Percentiles rank a stretch among this genome's conserved stretches.
Evolutionary conservation across 495 filamentous ascomycete genomes (phyloP).

Genomic region (Penicillium soppii): DNA sequence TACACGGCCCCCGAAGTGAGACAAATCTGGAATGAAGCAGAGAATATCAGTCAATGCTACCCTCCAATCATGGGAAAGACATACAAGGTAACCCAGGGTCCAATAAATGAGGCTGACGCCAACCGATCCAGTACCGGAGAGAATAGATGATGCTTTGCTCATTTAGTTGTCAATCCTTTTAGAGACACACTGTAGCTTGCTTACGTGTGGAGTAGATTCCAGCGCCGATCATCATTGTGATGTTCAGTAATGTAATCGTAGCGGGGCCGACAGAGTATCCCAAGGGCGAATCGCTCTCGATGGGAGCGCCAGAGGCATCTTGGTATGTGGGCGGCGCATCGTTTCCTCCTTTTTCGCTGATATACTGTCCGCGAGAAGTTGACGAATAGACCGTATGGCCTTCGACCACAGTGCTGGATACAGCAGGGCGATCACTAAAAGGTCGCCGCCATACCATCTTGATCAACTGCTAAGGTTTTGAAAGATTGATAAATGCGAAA

Average conservation of each 20-base stretch:
- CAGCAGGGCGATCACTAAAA: background rate
- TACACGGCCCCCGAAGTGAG: conserved; percentile 44
- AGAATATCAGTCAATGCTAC: background rate
- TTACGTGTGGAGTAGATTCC: conserved; percentile 52
- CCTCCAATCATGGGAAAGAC: background rate
- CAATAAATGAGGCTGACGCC: conserved; percentile 53
- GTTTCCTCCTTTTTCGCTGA: conserved; percentile 47
- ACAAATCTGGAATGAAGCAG: conserved; percentile 46
- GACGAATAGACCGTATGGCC: background rate
- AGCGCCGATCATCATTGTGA: conserved; percentile 58
- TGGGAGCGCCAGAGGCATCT: conserved; percentile 54
- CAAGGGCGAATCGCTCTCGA: conserved; percentile 50
- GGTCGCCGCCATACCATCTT: background rate
- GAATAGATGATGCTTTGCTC: conserved; percentile 43
- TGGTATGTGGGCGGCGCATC: conserved; percentile 49
- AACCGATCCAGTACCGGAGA: conserved; percentile 50
- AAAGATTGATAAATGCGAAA: background rate
- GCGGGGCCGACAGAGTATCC: conserved; percentile 52
- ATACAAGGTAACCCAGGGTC: conserved; percentile 46
- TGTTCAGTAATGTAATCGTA: conserved; percentile 55
- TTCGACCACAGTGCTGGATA: background rate
- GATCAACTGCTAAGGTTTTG: background rate
- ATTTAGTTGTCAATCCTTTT: background rate
- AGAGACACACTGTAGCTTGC: background rate
- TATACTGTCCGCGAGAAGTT: conserved; percentile 19